These are phyloP conservation scores for Geranium incanum DNA, from an alignment of 441 rosid species.

Conservation along the genomic window DNA sequence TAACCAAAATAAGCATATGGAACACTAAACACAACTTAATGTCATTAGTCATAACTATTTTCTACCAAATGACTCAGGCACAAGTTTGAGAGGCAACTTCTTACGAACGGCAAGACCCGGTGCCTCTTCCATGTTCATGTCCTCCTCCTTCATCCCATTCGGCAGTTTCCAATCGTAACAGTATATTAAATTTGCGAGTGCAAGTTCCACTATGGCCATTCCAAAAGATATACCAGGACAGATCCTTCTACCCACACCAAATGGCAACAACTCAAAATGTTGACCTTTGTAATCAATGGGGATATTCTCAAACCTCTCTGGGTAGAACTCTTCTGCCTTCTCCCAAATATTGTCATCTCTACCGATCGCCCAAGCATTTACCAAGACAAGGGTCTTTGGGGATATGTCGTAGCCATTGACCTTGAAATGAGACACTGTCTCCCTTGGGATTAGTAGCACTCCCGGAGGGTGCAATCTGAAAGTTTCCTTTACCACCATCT, in stretches of 20 bases:
- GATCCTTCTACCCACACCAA: background rate
- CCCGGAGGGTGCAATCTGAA: constrained; percentile 6
- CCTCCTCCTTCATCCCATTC: background rate
- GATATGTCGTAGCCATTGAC: constrained; percentile 17
- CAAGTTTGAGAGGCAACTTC: background rate
- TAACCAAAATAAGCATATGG: no score
- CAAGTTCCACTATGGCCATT: background rate
- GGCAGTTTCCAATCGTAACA: background rate
- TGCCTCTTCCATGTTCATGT: background rate
- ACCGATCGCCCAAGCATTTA: no score
- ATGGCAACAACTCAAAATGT: background rate
- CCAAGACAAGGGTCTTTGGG: no score
- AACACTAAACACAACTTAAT: no score
- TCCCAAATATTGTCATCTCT: no score
- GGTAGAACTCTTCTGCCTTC: no score
- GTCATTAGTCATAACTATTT: no score
- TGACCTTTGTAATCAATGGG: no score
- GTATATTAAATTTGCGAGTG: background rate
- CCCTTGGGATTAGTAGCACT: constrained; percentile 41
- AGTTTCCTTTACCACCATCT: constrained; percentile 47
- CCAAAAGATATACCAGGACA: background rate
- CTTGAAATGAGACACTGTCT: constrained; percentile 32
- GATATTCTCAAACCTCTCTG: no score
- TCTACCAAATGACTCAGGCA: no score
- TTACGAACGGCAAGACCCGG: background rate